Conservation (phyloP, 2,329 filamentous ascomycete genomes). For the Calycina marina region DNA sequence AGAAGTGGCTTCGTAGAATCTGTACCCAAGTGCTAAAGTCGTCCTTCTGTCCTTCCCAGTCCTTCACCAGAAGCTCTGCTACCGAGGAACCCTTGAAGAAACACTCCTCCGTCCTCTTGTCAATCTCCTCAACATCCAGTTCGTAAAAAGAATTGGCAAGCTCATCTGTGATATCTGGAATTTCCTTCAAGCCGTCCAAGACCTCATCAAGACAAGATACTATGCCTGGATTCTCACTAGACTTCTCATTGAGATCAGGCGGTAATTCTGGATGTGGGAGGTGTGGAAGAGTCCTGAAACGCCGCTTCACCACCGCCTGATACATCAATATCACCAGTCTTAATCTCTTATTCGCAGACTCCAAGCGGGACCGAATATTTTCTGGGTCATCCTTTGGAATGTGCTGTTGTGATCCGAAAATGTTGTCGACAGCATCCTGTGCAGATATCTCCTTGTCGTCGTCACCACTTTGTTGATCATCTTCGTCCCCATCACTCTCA, state of each 20-base stretch:
- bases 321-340: slow-evolving; percentile 56
- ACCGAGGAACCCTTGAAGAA: slow-evolving; percentile 43
- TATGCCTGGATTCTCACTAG: slow-evolving; percentile 7
- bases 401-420: slow-evolving; percentile 46
- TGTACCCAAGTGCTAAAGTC: slow-evolving; percentile 62
- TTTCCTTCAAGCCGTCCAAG: slow-evolving; percentile 36
- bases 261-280: slow-evolving; percentile 27
- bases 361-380: slow-evolving; percentile 48
- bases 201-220: slow-evolving; percentile 37
- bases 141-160: slow-evolving; percentile 61
- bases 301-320: slow-evolving; percentile 52
- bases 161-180: slow-evolving; percentile 57
- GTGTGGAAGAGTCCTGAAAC: slow-evolving; percentile 43
- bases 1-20: not conserved
- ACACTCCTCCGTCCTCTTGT: slow-evolving; percentile 41
- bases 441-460: slow-evolving; percentile 26
- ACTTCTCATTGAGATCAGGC: slow-evolving; percentile 10
- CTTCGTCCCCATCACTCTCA: slow-evolving; percentile 46
- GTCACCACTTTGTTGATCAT: slow-evolving; percentile 33
- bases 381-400: slow-evolving; percentile 52
- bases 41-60: slow-evolving; percentile 53
- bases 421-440: slow-evolving; percentile 49
- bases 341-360: slow-evolving; percentile 46
- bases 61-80: slow-evolving; percentile 37
- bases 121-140: slow-evolving; percentile 42